phyloP scores from a whole-genome alignment of 345 rosid genomes.

The Salix purpurea region DNA sequence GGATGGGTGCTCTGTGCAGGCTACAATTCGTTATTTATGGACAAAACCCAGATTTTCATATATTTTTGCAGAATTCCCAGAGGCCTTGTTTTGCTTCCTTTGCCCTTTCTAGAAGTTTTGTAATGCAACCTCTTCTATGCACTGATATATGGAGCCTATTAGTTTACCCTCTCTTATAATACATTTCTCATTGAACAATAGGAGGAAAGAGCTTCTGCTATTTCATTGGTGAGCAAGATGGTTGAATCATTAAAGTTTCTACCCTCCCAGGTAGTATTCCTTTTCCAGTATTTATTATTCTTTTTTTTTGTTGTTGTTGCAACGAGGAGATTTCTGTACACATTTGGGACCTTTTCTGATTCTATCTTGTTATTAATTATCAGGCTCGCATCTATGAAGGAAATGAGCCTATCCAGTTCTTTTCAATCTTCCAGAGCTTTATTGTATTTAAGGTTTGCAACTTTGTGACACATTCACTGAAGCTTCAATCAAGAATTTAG shows the following conservation, averaged over 20 bases:
- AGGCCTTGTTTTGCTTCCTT: not conserved
- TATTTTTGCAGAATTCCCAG: too few species aligned
- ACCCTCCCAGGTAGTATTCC: conserved; percentile 64
- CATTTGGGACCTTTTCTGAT: conserved; percentile 15
- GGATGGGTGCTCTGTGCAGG: too few species aligned
- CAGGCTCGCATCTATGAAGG: conserved; percentile 93
- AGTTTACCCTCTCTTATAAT: not conserved
- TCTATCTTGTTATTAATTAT: conserved; percentile 16
- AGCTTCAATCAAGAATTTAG: not conserved
- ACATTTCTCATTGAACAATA: conserved; percentile 20
- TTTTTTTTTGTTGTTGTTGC: not conserved
- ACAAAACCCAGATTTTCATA: too few species aligned
- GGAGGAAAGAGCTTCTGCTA: conserved; percentile 76
- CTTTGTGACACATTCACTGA: conserved; percentile 2
- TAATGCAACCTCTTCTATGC: not conserved
- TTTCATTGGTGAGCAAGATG: conserved; percentile 64
- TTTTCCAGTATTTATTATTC: not conserved
- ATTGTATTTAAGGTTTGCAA: conserved; percentile 76
- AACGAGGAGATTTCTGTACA: conserved; percentile 2
- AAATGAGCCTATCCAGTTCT: conserved; percentile 86
- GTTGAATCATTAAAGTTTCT: conserved; percentile 82
- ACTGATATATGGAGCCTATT: not conserved
- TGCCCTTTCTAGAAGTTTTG: not conserved
- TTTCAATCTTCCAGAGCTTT: conserved; percentile 82
- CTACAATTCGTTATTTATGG: too few species aligned